phyloP scores from a whole-genome alignment of 2,329 filamentous ascomycete genomes.

The Fusarium aywerte region DNA sequence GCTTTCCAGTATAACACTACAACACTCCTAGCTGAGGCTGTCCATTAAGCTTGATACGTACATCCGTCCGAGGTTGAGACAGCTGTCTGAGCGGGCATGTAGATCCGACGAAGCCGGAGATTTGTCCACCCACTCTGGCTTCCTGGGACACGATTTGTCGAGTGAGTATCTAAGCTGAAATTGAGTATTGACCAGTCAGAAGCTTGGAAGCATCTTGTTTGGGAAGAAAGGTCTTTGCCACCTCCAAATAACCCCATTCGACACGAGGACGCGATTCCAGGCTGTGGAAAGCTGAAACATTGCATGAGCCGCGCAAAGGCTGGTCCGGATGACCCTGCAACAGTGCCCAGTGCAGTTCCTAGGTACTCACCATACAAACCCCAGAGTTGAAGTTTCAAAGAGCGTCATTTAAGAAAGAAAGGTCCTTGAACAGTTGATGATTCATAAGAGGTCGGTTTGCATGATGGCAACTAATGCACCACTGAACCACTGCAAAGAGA shows the following conservation, averaged over 20 bases:
- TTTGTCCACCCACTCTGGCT: slow-evolving; percentile 6
- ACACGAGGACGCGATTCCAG: slow-evolving; percentile 11
- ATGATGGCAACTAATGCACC: neutral
- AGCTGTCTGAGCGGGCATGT: slow-evolving; percentile 6
- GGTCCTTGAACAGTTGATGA: neutral
- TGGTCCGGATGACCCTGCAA: neutral
- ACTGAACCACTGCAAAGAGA: no score
- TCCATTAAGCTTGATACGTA: neutral
- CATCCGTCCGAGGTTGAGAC: neutral
- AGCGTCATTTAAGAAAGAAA: neutral
- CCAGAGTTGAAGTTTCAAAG: neutral
- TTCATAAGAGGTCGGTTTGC: neutral
- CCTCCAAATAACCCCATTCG: slow-evolving; percentile 5
- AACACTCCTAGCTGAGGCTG: slow-evolving; percentile 3
- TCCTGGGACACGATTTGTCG: slow-evolving; percentile 35
- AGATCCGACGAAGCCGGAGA: slow-evolving; percentile 20
- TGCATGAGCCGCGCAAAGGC: slow-evolving; percentile 8
- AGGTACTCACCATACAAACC: neutral
- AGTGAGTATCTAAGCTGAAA: slow-evolving; percentile 19
- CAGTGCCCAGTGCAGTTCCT: no score
- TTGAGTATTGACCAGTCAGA: slow-evolving; percentile 38
- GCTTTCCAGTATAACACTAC: neutral
- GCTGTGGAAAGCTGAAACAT: slow-evolving; percentile 34
- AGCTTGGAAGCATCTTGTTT: slow-evolving; percentile 27
- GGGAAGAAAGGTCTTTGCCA: slow-evolving; percentile 34